Base-by-base conservation (phyloP, 495 filamentous ascomycete genomes). In the Parachaetomium inaequale region DNA sequence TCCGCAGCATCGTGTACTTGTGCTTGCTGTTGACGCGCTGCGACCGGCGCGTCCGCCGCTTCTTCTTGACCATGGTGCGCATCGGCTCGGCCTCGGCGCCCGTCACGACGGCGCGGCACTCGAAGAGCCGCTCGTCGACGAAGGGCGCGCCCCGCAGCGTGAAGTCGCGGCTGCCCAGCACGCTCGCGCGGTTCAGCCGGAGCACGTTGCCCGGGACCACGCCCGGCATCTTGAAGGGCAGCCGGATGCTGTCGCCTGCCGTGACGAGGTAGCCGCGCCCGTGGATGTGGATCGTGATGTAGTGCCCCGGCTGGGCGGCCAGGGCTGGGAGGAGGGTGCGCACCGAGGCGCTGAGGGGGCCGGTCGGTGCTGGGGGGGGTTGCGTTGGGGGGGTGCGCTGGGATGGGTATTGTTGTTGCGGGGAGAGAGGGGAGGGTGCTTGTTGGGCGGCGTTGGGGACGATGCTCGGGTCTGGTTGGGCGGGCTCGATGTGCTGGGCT, bases 141-240 rank as follows among this genome's bases (percentile, higher is more conserved):
- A 86, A 89, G 23, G 88, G 90, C 15, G 74, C 70, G 25, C 90
- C 93, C 69, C 91, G 87, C 47, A 97, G 78, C 32, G 94, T 96
- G 76, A 89, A 96, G 67, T 98, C 94, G 59, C 94, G 83, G 50
- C 88, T 92, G 6, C 94, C 94, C 12, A 98, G 70, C 26, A 83
- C 78, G 7, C 81, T 84, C 21, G 91, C 94, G 25, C 90, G 85
- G 75, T 96, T 92, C 51, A 98, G 84, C 17, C 93, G 89, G 49
- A 98, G 77, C 38, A 91, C 74, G 69, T 96, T 92, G 1, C 94
- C 94, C 0, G 91, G 85, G 55, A 81, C 76, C 2, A 95, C 93
- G 29, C 84, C 85, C 28, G 88, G 87, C 88, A 98, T 92, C 65
- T 84, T 84, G 82, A 98, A 98, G n/a, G 94, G 95, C 45, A 98